A percentile compares a stretch with the other conserved stretches of the same genome.
Evolutionary conservation across 2,329 filamentous ascomycete species (phyloP).

Genomic region (Calycina herbarum): DNA sequence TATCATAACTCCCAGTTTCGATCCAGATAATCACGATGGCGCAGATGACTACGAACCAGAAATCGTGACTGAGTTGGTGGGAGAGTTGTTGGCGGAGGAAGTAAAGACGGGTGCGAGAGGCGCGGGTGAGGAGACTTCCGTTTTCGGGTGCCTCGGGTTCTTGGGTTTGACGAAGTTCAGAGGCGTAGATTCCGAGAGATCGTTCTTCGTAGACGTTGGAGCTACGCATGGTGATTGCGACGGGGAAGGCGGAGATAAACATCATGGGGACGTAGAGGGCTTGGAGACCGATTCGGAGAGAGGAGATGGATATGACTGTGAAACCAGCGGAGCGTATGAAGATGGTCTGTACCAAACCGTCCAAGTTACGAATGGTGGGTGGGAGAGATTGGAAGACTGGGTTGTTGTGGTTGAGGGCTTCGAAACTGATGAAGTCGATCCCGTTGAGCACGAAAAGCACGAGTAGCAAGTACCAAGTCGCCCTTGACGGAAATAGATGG

Average conservation of each 20-base stretch:
- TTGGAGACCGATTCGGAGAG: constrained; percentile 56
- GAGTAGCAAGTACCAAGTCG: constrained; percentile 66
- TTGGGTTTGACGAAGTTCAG: constrained; percentile 14
- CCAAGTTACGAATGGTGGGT: constrained; percentile 54
- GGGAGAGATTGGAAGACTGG: constrained; percentile 53
- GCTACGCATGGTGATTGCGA: constrained; percentile 64
- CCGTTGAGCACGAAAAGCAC: constrained; percentile 62
- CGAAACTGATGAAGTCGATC: constrained; percentile 65
- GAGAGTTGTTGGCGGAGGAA: constrained; percentile 50
- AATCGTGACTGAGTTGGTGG: constrained; percentile 64
- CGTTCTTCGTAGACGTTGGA: constrained; percentile 73
- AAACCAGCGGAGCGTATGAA: constrained; percentile 66
- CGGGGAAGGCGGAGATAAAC: constrained; percentile 65
- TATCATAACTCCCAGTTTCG: constrained; percentile 55
- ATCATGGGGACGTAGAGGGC: constrained; percentile 64
- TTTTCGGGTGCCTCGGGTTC: not conserved
- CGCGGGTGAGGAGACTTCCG: not conserved
- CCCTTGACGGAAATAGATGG: constrained; percentile 61
- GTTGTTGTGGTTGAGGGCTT: constrained; percentile 65
- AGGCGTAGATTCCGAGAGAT: constrained; percentile 58
- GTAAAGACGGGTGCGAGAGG: constrained; percentile 12
- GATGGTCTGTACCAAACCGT: constrained; percentile 65
- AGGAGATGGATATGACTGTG: constrained; percentile 61
- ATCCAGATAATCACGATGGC: constrained; percentile 61
- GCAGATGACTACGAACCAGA: constrained; percentile 65